Percentiles rank a stretch among this genome's conserved stretches.
Evolutionary conservation across 129 eudicot genomes (phyloP).

Genomic region (Calendula officinalis): DNA sequence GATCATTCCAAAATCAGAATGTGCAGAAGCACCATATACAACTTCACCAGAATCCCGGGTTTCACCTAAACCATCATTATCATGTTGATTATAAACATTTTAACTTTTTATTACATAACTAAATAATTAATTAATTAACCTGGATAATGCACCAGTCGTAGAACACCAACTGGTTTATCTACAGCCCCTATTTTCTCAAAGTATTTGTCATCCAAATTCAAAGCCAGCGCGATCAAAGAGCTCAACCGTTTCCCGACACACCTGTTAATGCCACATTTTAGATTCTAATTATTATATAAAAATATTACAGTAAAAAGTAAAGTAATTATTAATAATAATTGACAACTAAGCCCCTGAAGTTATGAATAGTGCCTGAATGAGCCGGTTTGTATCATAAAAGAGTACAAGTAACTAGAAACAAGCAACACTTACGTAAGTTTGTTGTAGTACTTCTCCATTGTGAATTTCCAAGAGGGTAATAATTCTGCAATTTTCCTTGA

Average conservation of each 20-base stretch:
- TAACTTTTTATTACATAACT: background rate
- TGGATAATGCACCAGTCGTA: constrained; percentile 80
- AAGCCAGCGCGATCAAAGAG: constrained; percentile 65
- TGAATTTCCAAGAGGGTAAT: constrained; percentile 66
- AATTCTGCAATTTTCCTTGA: constrained; percentile 40
- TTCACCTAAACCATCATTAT: constrained; percentile 32
- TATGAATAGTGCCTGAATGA: too few relatives aligned
- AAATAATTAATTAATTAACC: constrained; percentile 31
- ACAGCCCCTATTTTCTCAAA: constrained; percentile 54
- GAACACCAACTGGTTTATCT: constrained; percentile 35
- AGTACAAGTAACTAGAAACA: too few relatives aligned
- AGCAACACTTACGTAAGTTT: constrained; percentile 49
- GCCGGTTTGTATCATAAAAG: too few relatives aligned
- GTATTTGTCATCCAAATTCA: constrained; percentile 58
- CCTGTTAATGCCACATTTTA: constrained; percentile 33
- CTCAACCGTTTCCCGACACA: constrained; percentile 45
- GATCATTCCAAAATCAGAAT: constrained; percentile 82
- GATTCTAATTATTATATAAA: too few relatives aligned
- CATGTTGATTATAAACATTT: background rate
- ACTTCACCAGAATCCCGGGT: constrained; percentile 38
- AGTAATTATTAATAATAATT: too few relatives aligned
- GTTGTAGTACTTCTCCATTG: constrained; percentile 60
- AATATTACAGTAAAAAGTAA: too few relatives aligned
- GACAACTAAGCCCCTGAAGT: too few relatives aligned
- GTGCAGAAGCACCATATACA: constrained; percentile 80